phyloP scores from a whole-genome alignment of 768 basidiomycete genomes.

The Termitomyces sp. region DNA sequence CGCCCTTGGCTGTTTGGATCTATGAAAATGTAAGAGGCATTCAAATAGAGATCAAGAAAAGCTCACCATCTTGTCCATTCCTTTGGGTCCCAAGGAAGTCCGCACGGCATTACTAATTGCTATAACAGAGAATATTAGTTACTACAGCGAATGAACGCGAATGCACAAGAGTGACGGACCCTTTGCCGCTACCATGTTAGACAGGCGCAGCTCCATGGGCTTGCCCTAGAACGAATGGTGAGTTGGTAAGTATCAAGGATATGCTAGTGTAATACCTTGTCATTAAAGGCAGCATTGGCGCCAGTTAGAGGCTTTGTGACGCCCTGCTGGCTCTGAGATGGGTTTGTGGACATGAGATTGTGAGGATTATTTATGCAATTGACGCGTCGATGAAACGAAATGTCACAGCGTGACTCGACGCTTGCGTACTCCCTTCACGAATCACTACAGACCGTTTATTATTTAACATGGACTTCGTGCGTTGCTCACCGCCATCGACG shows the following conservation, averaged over 20 bases:
- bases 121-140: constrained; percentile 24
- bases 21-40: constrained; percentile 25
- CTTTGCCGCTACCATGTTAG: constrained; percentile 98
- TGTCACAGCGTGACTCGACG: constrained; percentile 31
- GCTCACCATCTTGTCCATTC: constrained; percentile 99
- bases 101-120: constrained; percentile 97
- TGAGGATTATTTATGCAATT: constrained; percentile 16
- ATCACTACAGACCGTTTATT: constrained; percentile 1
- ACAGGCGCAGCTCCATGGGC: constrained; percentile 95
- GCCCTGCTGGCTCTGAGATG: constrained; percentile 35
- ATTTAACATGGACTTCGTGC: constrained; percentile 41
- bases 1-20: constrained; percentile 96
- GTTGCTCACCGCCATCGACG: constrained; percentile 12
- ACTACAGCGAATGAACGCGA: background rate
- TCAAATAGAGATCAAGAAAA: constrained; percentile 7
- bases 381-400: constrained; percentile 30
- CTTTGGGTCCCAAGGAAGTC: constrained; percentile 93
- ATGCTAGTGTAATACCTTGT: constrained; percentile 54
- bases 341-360: constrained; percentile 29
- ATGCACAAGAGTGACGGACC: constrained; percentile 38
- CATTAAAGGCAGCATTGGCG: constrained; percentile 79
- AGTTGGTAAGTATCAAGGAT: constrained; percentile 10
- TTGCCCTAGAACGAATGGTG: constrained; percentile 66
- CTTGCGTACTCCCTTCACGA: constrained; percentile 19
- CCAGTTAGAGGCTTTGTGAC: constrained; percentile 45